Base-by-base conservation (phyloP, 169 alveolate genomes). In the Cyclospora cayetanensis region DNA sequence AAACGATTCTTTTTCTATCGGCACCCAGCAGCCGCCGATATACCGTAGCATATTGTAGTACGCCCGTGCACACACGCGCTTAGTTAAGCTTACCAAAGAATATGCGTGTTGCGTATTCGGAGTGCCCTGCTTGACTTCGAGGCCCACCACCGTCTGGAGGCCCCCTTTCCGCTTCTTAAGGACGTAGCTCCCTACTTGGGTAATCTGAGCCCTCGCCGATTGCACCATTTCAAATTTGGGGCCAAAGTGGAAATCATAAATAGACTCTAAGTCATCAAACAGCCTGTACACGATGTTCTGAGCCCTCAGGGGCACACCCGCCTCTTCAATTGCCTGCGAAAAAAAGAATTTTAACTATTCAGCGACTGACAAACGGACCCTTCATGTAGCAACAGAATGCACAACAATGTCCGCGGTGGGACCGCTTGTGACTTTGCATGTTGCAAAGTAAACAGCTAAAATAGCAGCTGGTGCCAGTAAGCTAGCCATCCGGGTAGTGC, bases 91-190 rank as follows among this genome's bases (percentile, higher is more conserved):
- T 35, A 82, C 90, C 52, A 82, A 37, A 5, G 80, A 18, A 52
- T 82, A 82, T 12, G 37, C n/a, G 60, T 55, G 76, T 7, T 53
- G 76, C 35, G 27, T 55, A 22, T 41, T 46, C 3, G 79, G 79
- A 41, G 60, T 35, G 11, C 90, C 90, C 5, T 82, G 76, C 39
- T 82, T 82, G 55, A 82, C 79, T 39, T 82, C 90, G 41, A 82
- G 65, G 55, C 90, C 90, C 29, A 82, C 63, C 22, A 82, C 90
- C 1, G 77, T 35, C 39, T 55, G 90, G 27, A 25, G 25, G 41
- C 90, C 90, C 5, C 90, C 90, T 37, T 53, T 82, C 31, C 70
- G 3, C 63, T 52, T 50, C 79, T 82, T 82, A 25, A 82, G 46
- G 35, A 37, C 15, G 63, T 46, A 55, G 3, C 46, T 29, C 4